Evolutionary conservation across 441 rosid species (phyloP).

Genomic region (Populus trichocarpa): DNA sequence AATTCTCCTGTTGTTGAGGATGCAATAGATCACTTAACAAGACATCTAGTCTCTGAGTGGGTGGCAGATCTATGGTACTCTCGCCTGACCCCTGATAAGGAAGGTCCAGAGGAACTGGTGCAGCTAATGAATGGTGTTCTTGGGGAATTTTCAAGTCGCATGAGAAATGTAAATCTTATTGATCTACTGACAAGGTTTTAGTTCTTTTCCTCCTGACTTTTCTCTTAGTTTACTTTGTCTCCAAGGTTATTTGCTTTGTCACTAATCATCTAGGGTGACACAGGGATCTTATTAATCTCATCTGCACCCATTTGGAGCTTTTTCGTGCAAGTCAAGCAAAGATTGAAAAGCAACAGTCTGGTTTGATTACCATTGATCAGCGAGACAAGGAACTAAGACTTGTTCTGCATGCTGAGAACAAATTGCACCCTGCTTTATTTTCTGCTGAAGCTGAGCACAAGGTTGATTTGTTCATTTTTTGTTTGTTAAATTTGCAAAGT

Average conservation of each 20-base stretch:
- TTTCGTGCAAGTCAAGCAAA: conserved; percentile 78
- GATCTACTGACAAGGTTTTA: conserved; percentile 82
- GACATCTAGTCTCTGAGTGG: conserved; percentile 92
- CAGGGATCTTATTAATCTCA: conserved; percentile 84
- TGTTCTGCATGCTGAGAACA: conserved; percentile 71
- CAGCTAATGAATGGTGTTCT: conserved; percentile 68
- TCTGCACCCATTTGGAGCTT: conserved; percentile 79
- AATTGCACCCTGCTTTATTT: conserved; percentile 96
- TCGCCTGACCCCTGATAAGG: conserved; percentile 79
- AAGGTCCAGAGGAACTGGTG: conserved; percentile 91
- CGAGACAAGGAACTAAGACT: conserved; percentile 64
- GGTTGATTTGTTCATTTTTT: conserved; percentile 39
- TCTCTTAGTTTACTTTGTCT: neutral
- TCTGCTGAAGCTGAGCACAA: conserved; percentile 94
- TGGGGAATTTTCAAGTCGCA: conserved; percentile 79
- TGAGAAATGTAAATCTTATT: conserved; percentile 78
- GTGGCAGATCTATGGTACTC: conserved; percentile 92
- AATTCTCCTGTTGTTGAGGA: conserved; percentile 89
- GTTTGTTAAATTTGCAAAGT: conserved; percentile 4
- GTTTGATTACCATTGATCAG: conserved; percentile 48
- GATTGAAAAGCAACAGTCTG: conserved; percentile 53
- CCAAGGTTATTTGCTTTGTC: conserved; percentile 18
- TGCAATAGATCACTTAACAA: conserved; percentile 81
- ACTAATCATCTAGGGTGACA: conserved; percentile 40
- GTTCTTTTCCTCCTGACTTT: conserved; percentile 18